Evolutionary conservation across 2,329 filamentous ascomycete species (phyloP), one percentile per base, ranked within the genome.

Genomic region (Madurella fahalii): DNA sequence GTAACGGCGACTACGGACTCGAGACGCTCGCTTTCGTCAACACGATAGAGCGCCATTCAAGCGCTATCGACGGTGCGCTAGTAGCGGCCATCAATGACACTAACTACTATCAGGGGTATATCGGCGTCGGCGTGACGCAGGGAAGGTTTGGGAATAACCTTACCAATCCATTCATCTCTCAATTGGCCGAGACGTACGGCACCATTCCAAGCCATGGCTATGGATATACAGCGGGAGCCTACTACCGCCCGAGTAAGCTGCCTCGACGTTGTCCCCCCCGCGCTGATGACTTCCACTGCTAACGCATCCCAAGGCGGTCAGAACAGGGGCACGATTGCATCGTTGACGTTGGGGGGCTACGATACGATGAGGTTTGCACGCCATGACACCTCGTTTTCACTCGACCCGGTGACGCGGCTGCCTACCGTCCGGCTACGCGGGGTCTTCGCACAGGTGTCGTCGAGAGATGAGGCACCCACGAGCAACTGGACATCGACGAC

Each of bases 191-290:
- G 64, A 69, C 77, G 11, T 75, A 79, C 53, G 79, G 80, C 9
- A 73, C 71, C 54, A 87, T 90, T 46, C 84, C 86, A 1, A 90
- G 87, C 66, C 77, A 89, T 58, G 88, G 85, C 41, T 90, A 87
- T 66, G 86, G 85, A 49, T 91, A 85, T 67, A 90, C 87, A 3
- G 87, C 87, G 40, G 88, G 88, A 15, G 86, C 86, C n/a, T 79
- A 79, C 58, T 90, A 90, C 47, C 63, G 60, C 15, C 16, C 48
- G 13, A 53, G 61, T 63, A 60, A 58, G 61, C 16, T 43, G 7
- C 32, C 12, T 15, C 18, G 8, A 16, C 31, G 13, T 1, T 30
- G 4, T 7, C 25, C n/a, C 15, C 12, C 40, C n/a, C 9, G 9
- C 20, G 13, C 34, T 9, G 17, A 13, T 34, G 16, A n/a, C 16